Evolutionary conservation across 2,329 filamentous ascomycete genomes (phyloP).

Genomic region (Cladosporium colombiae): DNA sequence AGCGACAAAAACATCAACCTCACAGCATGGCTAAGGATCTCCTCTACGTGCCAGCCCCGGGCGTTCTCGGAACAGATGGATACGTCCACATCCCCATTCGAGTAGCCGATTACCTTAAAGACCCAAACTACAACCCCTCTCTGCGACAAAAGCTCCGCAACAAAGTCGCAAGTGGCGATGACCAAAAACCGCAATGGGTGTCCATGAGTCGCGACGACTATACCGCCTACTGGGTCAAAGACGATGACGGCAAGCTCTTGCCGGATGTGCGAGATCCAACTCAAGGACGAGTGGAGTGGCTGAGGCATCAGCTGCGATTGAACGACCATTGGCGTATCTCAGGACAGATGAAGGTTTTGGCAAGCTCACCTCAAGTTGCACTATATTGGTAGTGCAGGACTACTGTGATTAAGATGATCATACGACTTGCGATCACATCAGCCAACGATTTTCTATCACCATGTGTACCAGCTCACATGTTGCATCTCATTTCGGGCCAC

Average conservation of each 20-base stretch:
- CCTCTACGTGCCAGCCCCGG: neutral
- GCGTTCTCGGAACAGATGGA: neutral
- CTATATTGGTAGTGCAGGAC: neutral
- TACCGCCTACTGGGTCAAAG: neutral
- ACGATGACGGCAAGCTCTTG: neutral
- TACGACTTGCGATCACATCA: neutral
- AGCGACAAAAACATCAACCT: neutral
- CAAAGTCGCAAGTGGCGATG: neutral
- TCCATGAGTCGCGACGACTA: neutral
- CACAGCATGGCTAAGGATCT: neutral
- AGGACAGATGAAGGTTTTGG: neutral
- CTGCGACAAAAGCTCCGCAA: neutral
- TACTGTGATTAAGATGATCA: neutral
- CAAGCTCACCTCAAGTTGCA: neutral
- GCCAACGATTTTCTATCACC: too few relatives aligned
- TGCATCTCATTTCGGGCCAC: neutral
- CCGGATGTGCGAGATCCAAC: neutral
- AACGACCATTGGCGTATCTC: neutral
- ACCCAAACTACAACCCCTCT: neutral
- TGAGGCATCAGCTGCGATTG: neutral
- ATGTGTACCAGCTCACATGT: too few relatives aligned
- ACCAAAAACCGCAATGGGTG: neutral
- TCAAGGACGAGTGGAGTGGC: conserved; percentile 5
- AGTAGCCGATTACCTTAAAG: conserved; percentile 2
- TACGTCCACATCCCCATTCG: conserved; percentile 1